Percentiles rank a stretch among this genome's conserved stretches.
Conservation (phyloP, 176 grass and related monocot genomes). For the Stipa capillata region DNA sequence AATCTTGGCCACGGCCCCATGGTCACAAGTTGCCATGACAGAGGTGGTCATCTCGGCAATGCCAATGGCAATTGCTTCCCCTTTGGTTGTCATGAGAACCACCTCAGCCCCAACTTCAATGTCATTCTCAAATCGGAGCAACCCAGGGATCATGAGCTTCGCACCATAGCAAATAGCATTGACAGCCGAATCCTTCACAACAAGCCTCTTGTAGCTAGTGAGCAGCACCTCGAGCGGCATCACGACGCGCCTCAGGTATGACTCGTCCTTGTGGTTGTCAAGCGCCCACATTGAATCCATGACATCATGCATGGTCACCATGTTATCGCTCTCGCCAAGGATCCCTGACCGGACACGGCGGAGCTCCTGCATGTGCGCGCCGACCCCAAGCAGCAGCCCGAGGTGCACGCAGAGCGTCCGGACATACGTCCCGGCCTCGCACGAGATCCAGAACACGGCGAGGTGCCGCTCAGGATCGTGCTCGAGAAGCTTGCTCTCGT, state of each 20-base stretch:
- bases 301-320: constrained; percentile 57
- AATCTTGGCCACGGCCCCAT: constrained; percentile 32
- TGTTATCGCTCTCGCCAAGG: constrained; percentile 57
- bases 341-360: constrained; percentile 66
- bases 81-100: constrained; percentile 45
- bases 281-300: constrained; percentile 40
- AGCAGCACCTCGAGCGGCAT: constrained; percentile 41
- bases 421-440: constrained; percentile 73
- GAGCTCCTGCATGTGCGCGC: constrained; percentile 83
- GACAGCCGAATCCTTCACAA: constrained; percentile 44
- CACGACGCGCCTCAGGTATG: constrained; percentile 35
- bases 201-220: constrained; percentile 49
- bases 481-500: constrained; percentile 95
- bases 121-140: no score
- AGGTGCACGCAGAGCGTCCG: constrained; percentile 74
- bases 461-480: constrained; percentile 68
- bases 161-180: constrained; percentile 56
- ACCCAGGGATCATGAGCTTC: no score
- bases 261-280: constrained; percentile 39
- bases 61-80: constrained; percentile 41
- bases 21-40: no score
- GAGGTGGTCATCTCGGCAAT: no score
- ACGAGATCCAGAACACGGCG: constrained; percentile 91
- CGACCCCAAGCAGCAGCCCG: constrained; percentile 64
- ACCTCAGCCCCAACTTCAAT: no score